These are phyloP conservation scores for Phytopythium cucurbitacearum DNA, from an alignment of 352 stramenopile genomes.

Conservation along the genomic window DNA sequence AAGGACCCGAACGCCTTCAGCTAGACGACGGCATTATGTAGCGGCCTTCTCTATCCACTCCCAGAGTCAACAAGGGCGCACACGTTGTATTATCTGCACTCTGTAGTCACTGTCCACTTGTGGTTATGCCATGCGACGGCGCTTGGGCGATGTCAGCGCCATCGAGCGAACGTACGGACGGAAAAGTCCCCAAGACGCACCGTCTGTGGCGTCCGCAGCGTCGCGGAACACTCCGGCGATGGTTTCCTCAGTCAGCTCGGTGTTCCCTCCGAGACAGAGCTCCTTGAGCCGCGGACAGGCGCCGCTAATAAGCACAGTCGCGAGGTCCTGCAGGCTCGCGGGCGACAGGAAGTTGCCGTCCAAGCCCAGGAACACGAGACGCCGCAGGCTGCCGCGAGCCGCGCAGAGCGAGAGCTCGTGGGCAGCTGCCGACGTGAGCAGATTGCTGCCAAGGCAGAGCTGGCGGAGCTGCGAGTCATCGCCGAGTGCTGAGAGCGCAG, in stretches of 20 bases:
- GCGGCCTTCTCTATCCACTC: background rate
- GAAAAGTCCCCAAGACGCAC: constrained; percentile 15
- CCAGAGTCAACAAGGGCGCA: background rate
- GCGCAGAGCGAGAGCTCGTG: constrained; percentile 9
- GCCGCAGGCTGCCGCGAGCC: constrained; percentile 3
- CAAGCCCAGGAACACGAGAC: constrained; percentile 17
- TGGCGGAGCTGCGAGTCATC: constrained; percentile 5
- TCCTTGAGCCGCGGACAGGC: constrained; percentile 13
- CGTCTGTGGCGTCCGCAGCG: constrained; percentile 11
- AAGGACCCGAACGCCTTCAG: constrained; percentile 84
- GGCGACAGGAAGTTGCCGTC: constrained; percentile 23
- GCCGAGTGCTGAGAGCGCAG: constrained; percentile 2
- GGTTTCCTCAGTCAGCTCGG: constrained; percentile 2
- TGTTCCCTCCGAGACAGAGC: constrained; percentile 23
- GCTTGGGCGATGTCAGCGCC: background rate
- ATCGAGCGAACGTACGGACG: background rate
- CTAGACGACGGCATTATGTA: constrained; percentile 20
- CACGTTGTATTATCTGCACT: background rate
- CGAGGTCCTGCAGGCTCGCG: constrained; percentile 12
- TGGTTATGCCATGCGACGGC: background rate
- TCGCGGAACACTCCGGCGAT: constrained; percentile 14
- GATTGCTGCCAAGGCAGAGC: constrained; percentile 21
- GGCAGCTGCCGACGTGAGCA: constrained; percentile 12
- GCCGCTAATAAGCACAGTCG: constrained; percentile 5
- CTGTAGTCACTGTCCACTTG: background rate